Conservation (phyloP, 768 basidiomycete genomes). For the Asterophora lycoperdoides region DNA sequence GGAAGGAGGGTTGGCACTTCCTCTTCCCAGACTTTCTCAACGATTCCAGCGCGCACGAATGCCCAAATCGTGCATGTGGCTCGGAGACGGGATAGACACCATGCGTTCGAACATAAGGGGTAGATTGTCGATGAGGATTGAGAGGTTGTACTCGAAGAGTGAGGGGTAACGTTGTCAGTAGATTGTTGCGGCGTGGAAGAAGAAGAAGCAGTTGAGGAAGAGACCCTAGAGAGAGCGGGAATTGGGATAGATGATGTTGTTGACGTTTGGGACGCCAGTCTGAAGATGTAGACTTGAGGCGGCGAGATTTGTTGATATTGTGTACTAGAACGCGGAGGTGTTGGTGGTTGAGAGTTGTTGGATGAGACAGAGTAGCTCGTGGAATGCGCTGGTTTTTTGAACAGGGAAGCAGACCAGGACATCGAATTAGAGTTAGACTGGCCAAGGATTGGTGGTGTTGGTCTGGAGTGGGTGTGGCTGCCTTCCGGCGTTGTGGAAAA, state of each 20-base stretch:
- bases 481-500: slow-evolving; percentile 32
- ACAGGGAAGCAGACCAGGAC: slow-evolving; percentile 54
- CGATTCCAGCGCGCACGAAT: slow-evolving; percentile 74
- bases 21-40: slow-evolving; percentile 90
- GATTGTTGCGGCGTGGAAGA: slow-evolving; percentile 24
- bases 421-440: slow-evolving; percentile 30
- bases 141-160: slow-evolving; percentile 21
- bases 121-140: slow-evolving; percentile 49
- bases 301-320: slow-evolving; percentile 26
- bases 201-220: slow-evolving; percentile 20
- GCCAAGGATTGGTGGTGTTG: slow-evolving; percentile 29
- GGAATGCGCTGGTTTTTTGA: slow-evolving; percentile 47
- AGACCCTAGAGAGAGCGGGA: slow-evolving; percentile 20
- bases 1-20: slow-evolving; percentile 44
- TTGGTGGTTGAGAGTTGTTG: slow-evolving; percentile 25
- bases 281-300: slow-evolving; percentile 64
- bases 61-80: slow-evolving; percentile 90
- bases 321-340: slow-evolving; percentile 22
- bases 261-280: slow-evolving; percentile 40
- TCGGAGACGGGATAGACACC: slow-evolving; percentile 80
- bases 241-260: slow-evolving; percentile 31
- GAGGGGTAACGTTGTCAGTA: slow-evolving; percentile 21
- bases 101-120: slow-evolving; percentile 79
- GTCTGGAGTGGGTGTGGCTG: slow-evolving; percentile 21
- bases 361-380: slow-evolving; percentile 26